A percentile compares a stretch with the other conserved stretches of the same genome.
These are phyloP conservation scores for Penicillium sp. DNA, from an alignment of 2,329 filamentous ascomycete species.

Conservation along the genomic window DNA sequence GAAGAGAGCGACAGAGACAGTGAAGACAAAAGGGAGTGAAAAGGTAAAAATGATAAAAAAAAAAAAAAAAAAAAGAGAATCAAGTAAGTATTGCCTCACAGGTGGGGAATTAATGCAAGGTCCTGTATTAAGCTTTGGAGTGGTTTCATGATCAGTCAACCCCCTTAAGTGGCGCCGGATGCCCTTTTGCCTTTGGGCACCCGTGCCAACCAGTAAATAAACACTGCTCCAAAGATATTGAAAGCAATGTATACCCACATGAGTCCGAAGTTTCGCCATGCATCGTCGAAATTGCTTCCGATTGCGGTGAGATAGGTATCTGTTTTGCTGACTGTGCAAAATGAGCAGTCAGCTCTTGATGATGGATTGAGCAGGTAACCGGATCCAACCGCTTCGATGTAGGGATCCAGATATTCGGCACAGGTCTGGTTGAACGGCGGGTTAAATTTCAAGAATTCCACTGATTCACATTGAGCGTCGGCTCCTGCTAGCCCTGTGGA, in stretches of 20 bases:
- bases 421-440: constrained; percentile 12
- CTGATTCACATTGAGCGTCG: background rate
- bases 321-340: constrained; percentile 9
- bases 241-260: constrained; percentile 17
- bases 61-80: too few relatives aligned
- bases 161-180: background rate
- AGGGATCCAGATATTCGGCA: constrained; percentile 9
- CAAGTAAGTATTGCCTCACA: too few relatives aligned
- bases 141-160: background rate
- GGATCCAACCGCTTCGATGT: background rate
- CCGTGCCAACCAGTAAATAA: background rate
- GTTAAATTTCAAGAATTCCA: constrained; percentile 8
- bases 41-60: too few relatives aligned
- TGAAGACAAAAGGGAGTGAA: too few relatives aligned
- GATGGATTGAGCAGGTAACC: constrained; percentile 9
- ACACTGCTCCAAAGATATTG: background rate
- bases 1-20: too few relatives aligned
- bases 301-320: constrained; percentile 7
- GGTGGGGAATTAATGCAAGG: too few relatives aligned
- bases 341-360: background rate
- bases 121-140: too few relatives aligned
- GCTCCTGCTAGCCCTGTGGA: constrained; percentile 5
- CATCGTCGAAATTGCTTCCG: background rate
- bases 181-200: background rate
- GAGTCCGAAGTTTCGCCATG: constrained; percentile 18